A percentile compares a stretch with the other conserved stretches of the same genome.
phyloP scores from a whole-genome alignment of 495 filamentous ascomycete species.

The Extremus antarcticus region DNA sequence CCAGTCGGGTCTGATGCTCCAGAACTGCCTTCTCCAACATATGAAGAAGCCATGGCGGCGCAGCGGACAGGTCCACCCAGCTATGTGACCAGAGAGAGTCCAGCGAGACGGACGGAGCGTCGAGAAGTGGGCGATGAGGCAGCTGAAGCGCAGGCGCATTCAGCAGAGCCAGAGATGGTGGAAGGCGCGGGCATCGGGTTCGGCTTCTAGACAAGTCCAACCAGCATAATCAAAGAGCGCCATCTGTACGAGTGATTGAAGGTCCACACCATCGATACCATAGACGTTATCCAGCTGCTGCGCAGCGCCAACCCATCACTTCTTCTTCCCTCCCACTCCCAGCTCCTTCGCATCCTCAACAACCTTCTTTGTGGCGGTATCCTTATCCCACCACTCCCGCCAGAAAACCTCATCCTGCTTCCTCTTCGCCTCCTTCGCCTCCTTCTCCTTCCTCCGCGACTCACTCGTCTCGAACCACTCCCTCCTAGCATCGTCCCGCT shows the following conservation, averaged over 20 bases:
- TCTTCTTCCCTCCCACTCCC: constrained; percentile 33
- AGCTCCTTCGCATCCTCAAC: neutral
- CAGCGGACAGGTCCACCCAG: constrained; percentile 12
- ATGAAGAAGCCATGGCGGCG: constrained; percentile 15
- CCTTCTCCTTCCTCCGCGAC: constrained; percentile 51
- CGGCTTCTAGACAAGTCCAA: neutral
- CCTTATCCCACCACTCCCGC: constrained; percentile 42
- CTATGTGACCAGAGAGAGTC: constrained; percentile 17
- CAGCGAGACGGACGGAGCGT: constrained; percentile 8
- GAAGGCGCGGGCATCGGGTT: constrained; percentile 12
- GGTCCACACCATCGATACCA: neutral
- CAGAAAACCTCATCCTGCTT: constrained; percentile 35
- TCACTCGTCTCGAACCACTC: constrained; percentile 78
- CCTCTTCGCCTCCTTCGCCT: constrained; percentile 45
- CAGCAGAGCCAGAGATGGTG: constrained; percentile 16
- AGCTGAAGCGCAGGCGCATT: constrained; percentile 7
- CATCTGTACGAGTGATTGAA: neutral
- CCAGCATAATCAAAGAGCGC: neutral
- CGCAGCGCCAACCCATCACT: constrained; percentile 25
- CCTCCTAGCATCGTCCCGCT: constrained; percentile 80
- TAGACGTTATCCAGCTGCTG: neutral
- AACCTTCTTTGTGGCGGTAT: constrained; percentile 22
- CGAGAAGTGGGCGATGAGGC: neutral
- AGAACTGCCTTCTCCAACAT: constrained; percentile 17
- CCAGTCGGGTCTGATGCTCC: constrained; percentile 10